A percentile compares a stretch with the other conserved stretches of the same genome.
Conservation (phyloP, 257 asterid genomes). For the Leonotis leonurus region DNA sequence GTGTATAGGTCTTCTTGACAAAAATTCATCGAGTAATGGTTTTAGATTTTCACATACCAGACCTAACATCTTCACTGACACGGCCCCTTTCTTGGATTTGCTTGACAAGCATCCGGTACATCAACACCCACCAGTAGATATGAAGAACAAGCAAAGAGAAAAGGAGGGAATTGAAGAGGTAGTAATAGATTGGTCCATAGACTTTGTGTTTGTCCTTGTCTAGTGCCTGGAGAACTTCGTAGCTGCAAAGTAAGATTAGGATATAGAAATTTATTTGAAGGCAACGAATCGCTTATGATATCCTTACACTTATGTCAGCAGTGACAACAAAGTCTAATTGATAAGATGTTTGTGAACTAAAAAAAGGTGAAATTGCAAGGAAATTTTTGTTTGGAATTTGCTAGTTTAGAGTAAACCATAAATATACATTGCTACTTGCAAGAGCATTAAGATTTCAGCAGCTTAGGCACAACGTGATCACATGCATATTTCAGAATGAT, state of each 20-base stretch:
- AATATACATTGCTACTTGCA: too few relatives aligned
- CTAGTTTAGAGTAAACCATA: not conserved
- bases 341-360: not conserved
- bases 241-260: conserved; percentile 39
- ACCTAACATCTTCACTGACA: conserved; percentile 85
- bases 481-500: not conserved
- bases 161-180: conserved; percentile 81
- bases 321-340: not conserved
- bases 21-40: not conserved
- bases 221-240: conserved; percentile 62
- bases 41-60: conserved; percentile 53
- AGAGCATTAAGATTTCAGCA: too few relatives aligned
- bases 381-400: not conserved
- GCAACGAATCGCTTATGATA: not conserved
- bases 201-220: conserved; percentile 69
- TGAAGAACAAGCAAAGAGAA: conserved; percentile 85
- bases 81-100: conserved; percentile 80
- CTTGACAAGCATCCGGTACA: conserved; percentile 89
- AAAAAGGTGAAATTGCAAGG: not conserved
- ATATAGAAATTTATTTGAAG: not conserved
- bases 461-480: not conserved
- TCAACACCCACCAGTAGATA: conserved; percentile 96
- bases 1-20: too few relatives aligned
- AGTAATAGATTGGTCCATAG: conserved; percentile 84
- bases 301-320: not conserved